Evolutionary conservation across 2,329 filamentous ascomycete species (phyloP), one percentile per base, ranked within the genome.

Genomic region (Fusarium xylarioides): DNA sequence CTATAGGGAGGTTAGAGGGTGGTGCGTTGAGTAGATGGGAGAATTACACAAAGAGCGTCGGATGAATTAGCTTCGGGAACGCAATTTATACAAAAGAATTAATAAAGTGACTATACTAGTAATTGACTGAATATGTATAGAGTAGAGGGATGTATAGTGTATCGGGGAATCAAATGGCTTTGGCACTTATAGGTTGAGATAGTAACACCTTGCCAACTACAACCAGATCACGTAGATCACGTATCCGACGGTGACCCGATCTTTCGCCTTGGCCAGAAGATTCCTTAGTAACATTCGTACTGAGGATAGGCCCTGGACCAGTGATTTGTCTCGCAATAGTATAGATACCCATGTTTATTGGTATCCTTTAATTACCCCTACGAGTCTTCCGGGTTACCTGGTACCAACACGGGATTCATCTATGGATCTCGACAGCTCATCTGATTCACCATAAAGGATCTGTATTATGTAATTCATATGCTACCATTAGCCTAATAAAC

Each of bases 401-500:
- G 43, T 7, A 23, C 21, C n/a, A 11, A 42, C 6, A 42, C 16
- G 18, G 23, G 8, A 14, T 19, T 14, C 18, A 28, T 14, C 43
- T 23, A 26, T 28, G 11, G 2, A 19, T 46, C 11, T 19, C 23
- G 11, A 46, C 19, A 21, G 19, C 37, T 26, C 23, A 46, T 28
- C 18, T 21, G 14, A 15, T 19, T 21, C 23, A 11, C 23, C 18
- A 46, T 4, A 21, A 14, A 4, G 2, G 14, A 28, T 46, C 8
- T 46, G 7, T 26, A 8, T 10, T 12, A 10, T 14, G 8, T 9
- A 19, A 14, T 8, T 28, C 23, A 0, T 10, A 19, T 15, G 0
- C 18, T 28, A 21, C 12, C 12, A 5, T 7, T 28, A 15, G 12
- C 26, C 52, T 23, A 6, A 14, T 11, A n/a, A 54, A n/a, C 52